phyloP scores from a whole-genome alignment of 192 early-diverging fungal genomes.

The Rhizophagus prolifer region DNA sequence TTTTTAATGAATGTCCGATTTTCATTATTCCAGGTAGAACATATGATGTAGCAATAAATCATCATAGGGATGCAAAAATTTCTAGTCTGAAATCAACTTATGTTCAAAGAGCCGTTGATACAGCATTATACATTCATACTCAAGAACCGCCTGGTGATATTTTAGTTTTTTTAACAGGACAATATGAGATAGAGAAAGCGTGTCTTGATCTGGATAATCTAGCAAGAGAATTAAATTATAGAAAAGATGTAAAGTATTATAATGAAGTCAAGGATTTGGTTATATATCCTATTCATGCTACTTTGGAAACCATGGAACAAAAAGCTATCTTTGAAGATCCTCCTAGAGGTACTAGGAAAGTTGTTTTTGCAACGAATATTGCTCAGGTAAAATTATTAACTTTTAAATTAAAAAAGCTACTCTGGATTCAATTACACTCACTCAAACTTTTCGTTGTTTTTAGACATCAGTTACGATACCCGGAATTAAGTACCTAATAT shows the following conservation, averaged over 20 bases:
- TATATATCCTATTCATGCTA: constrained; percentile 67
- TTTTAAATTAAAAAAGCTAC: not conserved
- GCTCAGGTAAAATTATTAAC: constrained; percentile 57
- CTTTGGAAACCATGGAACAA: constrained; percentile 81
- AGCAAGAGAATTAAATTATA: constrained; percentile 16
- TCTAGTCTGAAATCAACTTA: constrained; percentile 66
- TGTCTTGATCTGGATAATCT: constrained; percentile 53
- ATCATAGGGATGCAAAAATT: constrained; percentile 56
- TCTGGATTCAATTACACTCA: not conserved
- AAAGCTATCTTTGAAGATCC: constrained; percentile 86
- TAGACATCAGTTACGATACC: constrained; percentile 82
- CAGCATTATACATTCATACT: constrained; percentile 72
- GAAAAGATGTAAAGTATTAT: constrained; percentile 27
- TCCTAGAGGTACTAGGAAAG: constrained; percentile 69
- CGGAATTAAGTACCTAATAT: constrained; percentile 25
- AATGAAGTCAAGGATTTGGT: constrained; percentile 43
- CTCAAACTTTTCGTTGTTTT: not conserved
- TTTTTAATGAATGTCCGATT: constrained; percentile 76
- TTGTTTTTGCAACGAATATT: constrained; percentile 97
- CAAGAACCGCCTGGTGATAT: constrained; percentile 88
- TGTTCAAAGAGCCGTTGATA: constrained; percentile 71
- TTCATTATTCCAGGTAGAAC: constrained; percentile 76
- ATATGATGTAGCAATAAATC: constrained; percentile 50
- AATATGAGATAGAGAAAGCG: constrained; percentile 91
- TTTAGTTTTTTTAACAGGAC: constrained; percentile 93